phyloP scores from a whole-genome alignment of 176 grass and related monocot genomes.

The Leersia perrieri region DNA sequence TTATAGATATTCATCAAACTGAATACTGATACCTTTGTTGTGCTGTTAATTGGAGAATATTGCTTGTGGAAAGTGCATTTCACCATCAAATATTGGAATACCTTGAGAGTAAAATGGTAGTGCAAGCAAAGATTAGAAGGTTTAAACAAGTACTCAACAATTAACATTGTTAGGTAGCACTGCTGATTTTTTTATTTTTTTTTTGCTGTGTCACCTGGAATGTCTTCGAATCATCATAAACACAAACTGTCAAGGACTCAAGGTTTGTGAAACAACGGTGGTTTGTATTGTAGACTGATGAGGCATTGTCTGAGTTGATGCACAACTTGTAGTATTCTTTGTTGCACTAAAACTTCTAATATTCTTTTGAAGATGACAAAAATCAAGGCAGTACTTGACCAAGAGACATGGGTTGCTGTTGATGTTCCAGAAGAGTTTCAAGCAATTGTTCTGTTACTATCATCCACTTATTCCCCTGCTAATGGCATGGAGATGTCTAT shows the following conservation, averaged over 20 bases:
- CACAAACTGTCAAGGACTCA: neutral
- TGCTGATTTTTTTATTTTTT: neutral
- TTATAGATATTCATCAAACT: constrained; percentile 11
- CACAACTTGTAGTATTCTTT: constrained; percentile 18
- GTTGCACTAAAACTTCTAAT: constrained; percentile 17
- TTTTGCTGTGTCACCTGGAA: too few species aligned
- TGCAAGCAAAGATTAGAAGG: neutral
- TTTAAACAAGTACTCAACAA: neutral
- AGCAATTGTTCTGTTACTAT: constrained; percentile 81
- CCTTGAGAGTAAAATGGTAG: constrained; percentile 14
- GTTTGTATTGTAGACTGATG: neutral
- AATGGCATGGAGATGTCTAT: constrained; percentile 62
- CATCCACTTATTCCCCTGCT: constrained; percentile 63
- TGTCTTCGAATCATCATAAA: neutral
- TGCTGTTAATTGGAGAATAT: constrained; percentile 7
- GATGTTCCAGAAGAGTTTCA: constrained; percentile 97
- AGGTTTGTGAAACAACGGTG: neutral
- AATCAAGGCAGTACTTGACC: constrained; percentile 98
- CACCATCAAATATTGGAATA: neutral
- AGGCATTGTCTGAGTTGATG: neutral
- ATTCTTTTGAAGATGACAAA: constrained; percentile 76
- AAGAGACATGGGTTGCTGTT: constrained; percentile 92
- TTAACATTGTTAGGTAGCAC: neutral
- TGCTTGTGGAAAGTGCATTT: neutral
- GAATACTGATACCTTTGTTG: neutral